Evolutionary conservation across 352 stramenopile species (phyloP).

Genomic region (Pythium brachiatum): DNA sequence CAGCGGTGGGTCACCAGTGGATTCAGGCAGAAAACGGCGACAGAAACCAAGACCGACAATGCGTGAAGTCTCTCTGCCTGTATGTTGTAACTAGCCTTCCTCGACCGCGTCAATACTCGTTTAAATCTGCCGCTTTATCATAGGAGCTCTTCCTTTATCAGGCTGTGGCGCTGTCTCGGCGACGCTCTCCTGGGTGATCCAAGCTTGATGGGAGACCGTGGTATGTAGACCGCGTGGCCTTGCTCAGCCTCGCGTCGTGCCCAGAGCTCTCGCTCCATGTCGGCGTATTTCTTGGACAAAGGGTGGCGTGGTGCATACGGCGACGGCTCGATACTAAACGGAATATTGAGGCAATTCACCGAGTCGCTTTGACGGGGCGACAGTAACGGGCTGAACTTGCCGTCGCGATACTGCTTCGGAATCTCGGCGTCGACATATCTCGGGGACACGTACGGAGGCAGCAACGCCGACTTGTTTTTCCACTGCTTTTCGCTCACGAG

Average conservation of each 20-base stretch:
- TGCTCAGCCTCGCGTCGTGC: conserved; percentile 2
- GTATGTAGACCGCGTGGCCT: background rate
- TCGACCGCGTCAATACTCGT: conserved; percentile 2
- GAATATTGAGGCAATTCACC: conserved; percentile 41
- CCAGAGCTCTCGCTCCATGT: conserved; percentile 26
- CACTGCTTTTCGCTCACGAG: conserved; percentile 45
- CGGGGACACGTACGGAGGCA: conserved; percentile 48
- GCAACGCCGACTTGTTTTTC: conserved; percentile 43
- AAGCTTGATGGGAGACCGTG: conserved; percentile 9
- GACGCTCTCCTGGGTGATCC: conserved; percentile 1
- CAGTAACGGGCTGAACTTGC: conserved; percentile 48
- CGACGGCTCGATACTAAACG: conserved; percentile 28
- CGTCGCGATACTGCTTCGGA: conserved; percentile 56
- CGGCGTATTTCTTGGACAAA: conserved; percentile 29
- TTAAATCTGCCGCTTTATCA: conserved; percentile 1
- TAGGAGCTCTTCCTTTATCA: conserved; percentile 25
- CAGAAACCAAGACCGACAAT: background rate
- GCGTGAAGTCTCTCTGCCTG: background rate
- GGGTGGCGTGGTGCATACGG: conserved; percentile 19
- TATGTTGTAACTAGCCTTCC: background rate
- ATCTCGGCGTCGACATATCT: conserved; percentile 50
- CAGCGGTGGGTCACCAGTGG: conserved; percentile 25
- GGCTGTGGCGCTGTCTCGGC: conserved; percentile 10
- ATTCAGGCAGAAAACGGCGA: conserved; percentile 12
- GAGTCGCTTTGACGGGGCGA: conserved; percentile 43